Evolutionary conservation across 2,329 filamentous ascomycete genomes (phyloP), one percentile per base, ranked within the genome.

Genomic region (Iodosphaeria phyllophila): DNA sequence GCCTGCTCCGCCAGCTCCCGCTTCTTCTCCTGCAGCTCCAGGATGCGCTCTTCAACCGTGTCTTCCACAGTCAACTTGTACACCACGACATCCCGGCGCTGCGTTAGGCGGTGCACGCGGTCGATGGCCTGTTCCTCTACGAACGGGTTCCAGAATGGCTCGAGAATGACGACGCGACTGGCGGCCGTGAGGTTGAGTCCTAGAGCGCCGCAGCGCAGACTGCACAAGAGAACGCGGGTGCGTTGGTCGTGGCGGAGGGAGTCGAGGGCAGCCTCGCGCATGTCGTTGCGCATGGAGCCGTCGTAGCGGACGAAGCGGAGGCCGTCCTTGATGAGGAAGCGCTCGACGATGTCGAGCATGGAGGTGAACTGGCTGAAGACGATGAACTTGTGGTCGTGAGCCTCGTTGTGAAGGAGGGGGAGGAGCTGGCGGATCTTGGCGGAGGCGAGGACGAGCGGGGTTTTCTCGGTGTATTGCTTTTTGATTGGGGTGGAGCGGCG

Each of bases 71-170:
- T 92, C 39, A 98, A 68, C 41, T 89, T 91, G 59, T 92, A 98
- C 33, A 98, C 82, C 28, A 86, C 70, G 17, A 98, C 89, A 43
- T 95, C 84, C 20, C 86, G 64, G 2, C 82, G 93, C 51, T 98
- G 89, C 20, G 92, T 95, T 26, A 98, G 74, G n/a, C 89, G 82
- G 46, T 98, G 89, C 14, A 98, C 89, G 27, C 89, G 82, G 50
- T 98, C 89, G 38, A 98, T 98, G 24, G 89, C 89, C 58, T 98
- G 89, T 48, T 98, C 89, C 56, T 98, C 89, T 17, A 98, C 82
- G 43, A 98, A 98, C 66, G 83, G 89, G 48, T 98, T 98, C 89
- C 89, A 98, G 51, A 98, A 98, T 1, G 89, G 89, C 49, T 98
- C 89, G 21, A 98, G 60, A 37, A 98, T 92, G 26, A 98, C 73